Evolutionary conservation across 345 rosid genomes (phyloP), one percentile per base, ranked within the genome.

Genomic region (Nephelium lappaceum): DNA sequence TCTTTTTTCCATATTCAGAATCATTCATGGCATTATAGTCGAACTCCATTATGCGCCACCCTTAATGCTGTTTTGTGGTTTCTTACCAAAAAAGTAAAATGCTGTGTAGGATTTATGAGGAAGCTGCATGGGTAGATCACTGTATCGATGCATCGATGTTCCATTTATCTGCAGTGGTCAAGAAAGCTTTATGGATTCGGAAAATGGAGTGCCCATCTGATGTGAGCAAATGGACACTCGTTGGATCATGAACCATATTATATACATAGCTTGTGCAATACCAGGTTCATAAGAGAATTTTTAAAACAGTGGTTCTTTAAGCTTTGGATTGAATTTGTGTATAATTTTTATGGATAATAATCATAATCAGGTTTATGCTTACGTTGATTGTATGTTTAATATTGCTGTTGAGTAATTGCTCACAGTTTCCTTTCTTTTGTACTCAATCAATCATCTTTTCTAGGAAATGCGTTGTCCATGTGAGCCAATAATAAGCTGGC

Each of bases 241-340:
- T 63, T 43, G 25, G 21, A 62, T 43, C 43, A 42, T 45, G 77
- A 43, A 23, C 57, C 27, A 73, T 73, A 31, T 18, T 53, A 19
- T 19, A n/a, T 42, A 71, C 0, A 53, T 23, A 12, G 12, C 7
- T 31, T 55, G 45, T 31, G 49, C 60, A 43, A 62, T 15, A 24
- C 53, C 25, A 73, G 19, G 24, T 73, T 73, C 16, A 43, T 24
- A 55, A 73, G 24, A 58, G 15, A 24, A 73, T 61, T 60, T 21
- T n/a, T 60, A 27, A 36, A 41, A 42, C 6, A 18, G 16, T 60
- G 14, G 36, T 14, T 38, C 12, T 73, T 60, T 12, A 58, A 19
- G 8, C 55, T 39, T 47, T 69, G n/a, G 39, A 69, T 69, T 47
- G 73, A 18, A 47, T 16, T 57, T 16, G 61, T 71, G 43, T 49